These are phyloP conservation scores for Coffea eugenioides DNA, from an alignment of 257 asterid genomes.

Conservation along the genomic window DNA sequence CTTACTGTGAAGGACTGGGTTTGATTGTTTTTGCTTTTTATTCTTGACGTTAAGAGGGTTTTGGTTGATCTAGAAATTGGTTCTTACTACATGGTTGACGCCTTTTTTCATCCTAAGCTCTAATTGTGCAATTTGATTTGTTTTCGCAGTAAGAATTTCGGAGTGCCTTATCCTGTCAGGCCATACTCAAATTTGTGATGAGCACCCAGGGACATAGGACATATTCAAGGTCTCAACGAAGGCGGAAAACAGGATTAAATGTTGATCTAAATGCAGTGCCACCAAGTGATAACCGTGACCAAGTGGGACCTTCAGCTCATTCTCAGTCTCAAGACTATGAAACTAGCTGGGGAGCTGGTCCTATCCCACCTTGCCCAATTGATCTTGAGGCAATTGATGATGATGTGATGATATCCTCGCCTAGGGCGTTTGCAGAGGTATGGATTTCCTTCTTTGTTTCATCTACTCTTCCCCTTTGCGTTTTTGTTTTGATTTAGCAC, in stretches of 20 bases:
- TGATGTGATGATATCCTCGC: slow-evolving; percentile 45
- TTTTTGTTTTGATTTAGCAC: background rate
- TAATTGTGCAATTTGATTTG: background rate
- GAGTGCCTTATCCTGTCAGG: background rate
- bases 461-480: background rate
- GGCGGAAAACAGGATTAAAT: slow-evolving; percentile 28
- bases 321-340: slow-evolving; percentile 15
- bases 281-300: slow-evolving; percentile 25
- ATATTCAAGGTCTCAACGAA: slow-evolving; percentile 24
- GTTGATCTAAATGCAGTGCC: slow-evolving; percentile 39
- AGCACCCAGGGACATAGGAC: slow-evolving; percentile 31
- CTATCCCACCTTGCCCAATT: slow-evolving; percentile 28
- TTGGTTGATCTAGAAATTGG: too few relatives aligned
- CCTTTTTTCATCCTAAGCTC: background rate
- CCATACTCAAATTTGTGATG: slow-evolving; percentile 15
- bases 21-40: background rate
- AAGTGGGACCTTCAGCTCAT: slow-evolving; percentile 35
- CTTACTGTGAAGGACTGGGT: background rate
- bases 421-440: slow-evolving; percentile 43
- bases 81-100: too few relatives aligned
- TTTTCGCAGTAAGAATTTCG: background rate
- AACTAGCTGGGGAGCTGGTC: slow-evolving; percentile 14
- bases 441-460: slow-evolving; percentile 5
- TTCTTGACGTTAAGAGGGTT: background rate
- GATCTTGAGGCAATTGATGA: slow-evolving; percentile 49